A percentile compares a stretch with the other conserved stretches of the same genome.
Evolutionary conservation across 148 eudicot genomes (phyloP).

Genomic region (Limonium bicolor): DNA sequence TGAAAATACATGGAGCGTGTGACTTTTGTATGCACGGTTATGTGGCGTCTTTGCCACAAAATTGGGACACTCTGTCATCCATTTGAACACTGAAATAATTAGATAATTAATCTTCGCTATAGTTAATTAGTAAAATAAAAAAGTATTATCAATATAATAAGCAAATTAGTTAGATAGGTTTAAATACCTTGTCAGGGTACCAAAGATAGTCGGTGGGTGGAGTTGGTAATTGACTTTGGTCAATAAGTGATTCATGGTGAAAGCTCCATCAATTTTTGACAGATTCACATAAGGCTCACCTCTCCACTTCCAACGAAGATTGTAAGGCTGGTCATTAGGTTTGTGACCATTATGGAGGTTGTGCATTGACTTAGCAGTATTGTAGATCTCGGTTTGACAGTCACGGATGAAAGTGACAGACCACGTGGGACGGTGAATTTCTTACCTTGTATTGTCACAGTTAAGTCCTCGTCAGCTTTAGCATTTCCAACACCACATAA

Average conservation of each 20-base stretch:
- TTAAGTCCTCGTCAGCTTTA: conserved; percentile 16
- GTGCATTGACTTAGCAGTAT: conserved; percentile 48
- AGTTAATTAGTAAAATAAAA: conserved; percentile 5
- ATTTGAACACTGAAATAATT: no score
- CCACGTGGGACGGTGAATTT: conserved; percentile 55
- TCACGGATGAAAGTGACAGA: conserved; percentile 64
- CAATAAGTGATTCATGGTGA: conserved; percentile 27
- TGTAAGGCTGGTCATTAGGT: conserved; percentile 15
- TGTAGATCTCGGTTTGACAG: conserved; percentile 33
- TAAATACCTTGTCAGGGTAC: conserved; percentile 53
- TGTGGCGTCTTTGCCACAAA: conserved; percentile 2
- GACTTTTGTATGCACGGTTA: conserved; percentile 11
- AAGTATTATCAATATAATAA: conserved; percentile 26
- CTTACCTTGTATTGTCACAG: conserved; percentile 25
- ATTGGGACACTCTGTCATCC: conserved; percentile 3
- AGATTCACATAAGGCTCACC: conserved; percentile 14
- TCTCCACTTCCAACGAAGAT: conserved; percentile 16
- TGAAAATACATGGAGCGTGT: conserved; percentile 14
- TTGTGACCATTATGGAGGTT: conserved; percentile 10
- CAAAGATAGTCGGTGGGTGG: conserved; percentile 46
- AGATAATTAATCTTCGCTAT: no score
- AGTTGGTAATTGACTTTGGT: conserved; percentile 44
- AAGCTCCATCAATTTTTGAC: conserved; percentile 5
- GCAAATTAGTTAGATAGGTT: conserved; percentile 2
- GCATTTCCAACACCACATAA: conserved; percentile 7